Base-by-base conservation (phyloP, 2,329 filamentous ascomycete genomes). In the Colletotrichum noveboracense region DNA sequence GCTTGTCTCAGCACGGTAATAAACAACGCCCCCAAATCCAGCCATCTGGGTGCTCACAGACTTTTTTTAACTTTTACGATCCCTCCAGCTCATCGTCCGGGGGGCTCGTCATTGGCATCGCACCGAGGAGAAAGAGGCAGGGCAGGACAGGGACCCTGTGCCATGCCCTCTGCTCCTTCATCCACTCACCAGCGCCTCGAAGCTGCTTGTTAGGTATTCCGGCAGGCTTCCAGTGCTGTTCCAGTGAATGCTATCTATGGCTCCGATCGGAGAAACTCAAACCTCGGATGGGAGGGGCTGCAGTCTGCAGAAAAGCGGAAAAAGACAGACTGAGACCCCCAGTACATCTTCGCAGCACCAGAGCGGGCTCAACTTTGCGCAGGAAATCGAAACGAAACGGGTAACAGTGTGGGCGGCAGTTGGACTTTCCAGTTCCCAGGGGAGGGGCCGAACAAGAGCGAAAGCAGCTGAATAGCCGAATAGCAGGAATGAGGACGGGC, bases 11-110 rank as follows among this genome's bases (percentile, higher is more conserved):
- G 64, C 71, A 70, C 61, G 61, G 74, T 75, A 75, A 76, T 76
- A 76, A 75, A 76, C 65, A 71, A 76, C 65, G 64, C 74, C 74
- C 74, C 74, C 74, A 74, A 75, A 75, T 74, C 74, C 74, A 73
- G 70, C 74, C 70, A 73, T 75, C 73, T 75, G 73, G 73, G 60
- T 70, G 71, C 71, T 74, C 71, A 70, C 74, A 75, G 66, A 75
- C 36, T 66, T 66, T 74, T 71, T 76, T 76, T 75, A 75, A 74
- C 70, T 74, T 76, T 74, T 70, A 70, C 70, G 52, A 76, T 76
- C 74, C 73, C 74, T 76, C 74, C 70, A 76, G 65, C 74, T 66
- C 70, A 76, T 76, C 74, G 66, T 66, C 71, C 62, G 71, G 73
- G 73, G 72, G 69, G 62, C 56, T 75, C 56, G 62, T 67, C 69